Conservation (phyloP, 2,329 filamentous ascomycete genomes). For the Sarocladium strictum region DNA sequence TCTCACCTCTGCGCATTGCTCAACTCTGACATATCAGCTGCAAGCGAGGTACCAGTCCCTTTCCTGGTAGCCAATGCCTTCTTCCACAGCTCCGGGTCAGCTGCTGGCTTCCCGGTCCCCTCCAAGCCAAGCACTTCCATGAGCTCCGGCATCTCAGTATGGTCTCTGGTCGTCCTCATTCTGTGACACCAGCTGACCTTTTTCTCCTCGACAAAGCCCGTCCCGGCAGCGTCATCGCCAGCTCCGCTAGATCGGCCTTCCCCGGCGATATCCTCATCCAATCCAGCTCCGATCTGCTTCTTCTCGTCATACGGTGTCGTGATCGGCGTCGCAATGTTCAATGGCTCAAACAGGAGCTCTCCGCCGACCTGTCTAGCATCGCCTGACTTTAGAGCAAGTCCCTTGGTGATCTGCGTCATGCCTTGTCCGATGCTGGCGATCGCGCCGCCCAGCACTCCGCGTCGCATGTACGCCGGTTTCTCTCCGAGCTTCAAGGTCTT, state of each 20-base stretch:
- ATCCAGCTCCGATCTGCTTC: slow-evolving; percentile 15
- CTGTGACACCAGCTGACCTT: slow-evolving; percentile 72
- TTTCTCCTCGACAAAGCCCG: slow-evolving; percentile 43
- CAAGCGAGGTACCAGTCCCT: slow-evolving; percentile 48
- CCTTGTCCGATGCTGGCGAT: slow-evolving; percentile 51
- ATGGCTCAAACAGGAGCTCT: slow-evolving; percentile 69
- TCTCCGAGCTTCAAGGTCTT: slow-evolving; percentile 54
- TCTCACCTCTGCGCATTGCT: slow-evolving; percentile 23
- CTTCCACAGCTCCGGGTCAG: slow-evolving; percentile 39
- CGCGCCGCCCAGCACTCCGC: slow-evolving; percentile 44
- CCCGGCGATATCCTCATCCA: slow-evolving; percentile 2
- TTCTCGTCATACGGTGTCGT: slow-evolving; percentile 34
- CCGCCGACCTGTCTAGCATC: slow-evolving; percentile 66
- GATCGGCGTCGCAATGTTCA: slow-evolving; percentile 37
- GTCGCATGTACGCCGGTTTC: slow-evolving; percentile 59
- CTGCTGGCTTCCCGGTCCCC: slow-evolving; percentile 29
- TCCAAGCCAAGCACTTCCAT: slow-evolving; percentile 56
- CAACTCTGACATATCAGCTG: slow-evolving; percentile 39
- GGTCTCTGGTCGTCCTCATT: slow-evolving; percentile 74
- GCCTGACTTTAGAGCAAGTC: slow-evolving; percentile 57
- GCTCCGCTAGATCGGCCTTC: slow-evolving; percentile 4
- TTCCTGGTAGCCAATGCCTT: slow-evolving; percentile 42
- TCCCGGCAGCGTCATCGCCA: slow-evolving; percentile 19
- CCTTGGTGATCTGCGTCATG: slow-evolving; percentile 50
- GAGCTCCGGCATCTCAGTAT: slow-evolving; percentile 64